Evolutionary conservation across 805 yeast genomes (phyloP), one percentile per base, ranked within the genome.

Genomic region (Ogataea nakhonphanomensis): DNA sequence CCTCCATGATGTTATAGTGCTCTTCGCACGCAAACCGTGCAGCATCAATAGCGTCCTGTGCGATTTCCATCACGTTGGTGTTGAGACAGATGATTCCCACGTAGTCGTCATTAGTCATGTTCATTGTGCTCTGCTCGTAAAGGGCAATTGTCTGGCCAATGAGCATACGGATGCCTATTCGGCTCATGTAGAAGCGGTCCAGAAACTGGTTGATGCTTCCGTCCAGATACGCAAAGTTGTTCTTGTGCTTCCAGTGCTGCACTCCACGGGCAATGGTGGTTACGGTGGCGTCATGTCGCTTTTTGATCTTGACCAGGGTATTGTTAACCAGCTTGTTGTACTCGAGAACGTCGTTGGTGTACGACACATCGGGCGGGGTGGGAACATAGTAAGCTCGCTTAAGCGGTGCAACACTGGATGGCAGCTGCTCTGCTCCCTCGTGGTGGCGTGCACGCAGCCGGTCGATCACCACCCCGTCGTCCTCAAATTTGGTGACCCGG

Each of bases 141-240:
- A 88, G 71, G 1, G 96, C 91, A 49, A 88, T 82, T 54, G 88
- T 95, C 65, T 88, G 96, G n/a, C 96, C 96, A 55, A 88, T 85
- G 29, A 88, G 73, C 95, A 89, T 89, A 49, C 96, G 74, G 45
- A 89, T 89, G 2, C 96, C 96, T 46, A 89, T 89, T 43, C 96
- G 73, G 38, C 88, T 81, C 89, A 88, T 81, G 67, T 89, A 88
- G 58, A 88, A 88, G 24, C 93, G 64, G 64, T 89, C 96, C 47
- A 88, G 67, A 56, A 89, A 88, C 11, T 79, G 73, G 62, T 89
- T 95, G 25, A 89, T 79, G 9, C 86, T 77, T 38, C 79, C 73
- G 55, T 84, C 86, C 28, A 84, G 80, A 23, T 74, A 67, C 27
- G 62, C 52, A 49, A 30, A 50, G 26, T 72, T 66, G 9, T 72